Evolutionary conservation across 495 filamentous ascomycete species (phyloP).

Genomic region (Lophiostoma macrostomum): DNA sequence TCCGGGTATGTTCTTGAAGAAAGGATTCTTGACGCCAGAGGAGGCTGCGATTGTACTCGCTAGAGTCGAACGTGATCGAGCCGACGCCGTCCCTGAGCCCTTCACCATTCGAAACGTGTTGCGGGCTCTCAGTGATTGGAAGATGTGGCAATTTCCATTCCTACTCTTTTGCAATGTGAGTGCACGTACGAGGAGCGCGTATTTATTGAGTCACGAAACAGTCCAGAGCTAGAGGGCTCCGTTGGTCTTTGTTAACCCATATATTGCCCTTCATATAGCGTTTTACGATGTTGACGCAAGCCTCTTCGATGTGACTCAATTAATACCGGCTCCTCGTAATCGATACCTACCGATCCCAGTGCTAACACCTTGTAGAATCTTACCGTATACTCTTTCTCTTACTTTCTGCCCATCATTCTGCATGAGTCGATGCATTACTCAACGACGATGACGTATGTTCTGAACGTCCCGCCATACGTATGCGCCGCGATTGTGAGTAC

Average conservation of each 20-base stretch:
- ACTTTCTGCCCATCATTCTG: conserved; percentile 67
- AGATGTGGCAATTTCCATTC: conserved; percentile 63
- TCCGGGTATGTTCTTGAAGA: conserved; percentile 2
- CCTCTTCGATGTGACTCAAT: too few species aligned
- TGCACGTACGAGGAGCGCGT: too few species aligned
- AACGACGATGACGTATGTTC: conserved; percentile 55
- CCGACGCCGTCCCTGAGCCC: conserved; percentile 2
- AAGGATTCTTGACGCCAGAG: conserved; percentile 2
- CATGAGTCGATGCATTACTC: conserved; percentile 55
- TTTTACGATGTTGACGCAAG: too few species aligned
- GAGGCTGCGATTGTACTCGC: conserved; percentile 4
- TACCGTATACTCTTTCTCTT: conserved; percentile 61
- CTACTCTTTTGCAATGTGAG: conserved; percentile 53
- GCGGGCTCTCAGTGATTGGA: conserved; percentile 33
- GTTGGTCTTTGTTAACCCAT: too few species aligned
- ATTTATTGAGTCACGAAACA: too few species aligned
- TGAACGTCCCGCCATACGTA: conserved; percentile 61
- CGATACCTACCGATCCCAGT: background rate
- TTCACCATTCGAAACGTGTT: conserved; percentile 4
- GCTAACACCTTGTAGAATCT: conserved; percentile 43
- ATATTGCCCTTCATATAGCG: too few species aligned
- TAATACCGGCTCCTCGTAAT: too few species aligned
- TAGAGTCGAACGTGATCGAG: conserved; percentile 7
- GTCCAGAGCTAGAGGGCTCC: too few species aligned
- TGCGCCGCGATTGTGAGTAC: conserved; percentile 56